phyloP scores from a whole-genome alignment of 768 basidiomycete species.

The Tylopilus vinaceipallidus region DNA sequence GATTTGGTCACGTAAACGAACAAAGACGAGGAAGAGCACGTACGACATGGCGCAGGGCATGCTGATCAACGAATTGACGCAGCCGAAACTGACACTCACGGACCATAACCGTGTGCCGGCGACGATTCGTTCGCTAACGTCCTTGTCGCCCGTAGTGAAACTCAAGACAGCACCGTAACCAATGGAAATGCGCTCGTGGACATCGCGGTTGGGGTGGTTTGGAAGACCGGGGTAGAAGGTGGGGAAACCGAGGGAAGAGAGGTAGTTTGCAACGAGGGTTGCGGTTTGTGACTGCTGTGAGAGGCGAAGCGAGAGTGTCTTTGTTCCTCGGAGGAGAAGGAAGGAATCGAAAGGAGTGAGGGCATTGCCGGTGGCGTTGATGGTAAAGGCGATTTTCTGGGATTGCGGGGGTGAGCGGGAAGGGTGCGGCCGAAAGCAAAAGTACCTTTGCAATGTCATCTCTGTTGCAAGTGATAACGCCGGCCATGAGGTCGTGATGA shows the following conservation, averaged over 20 bases:
- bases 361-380: slow-evolving; percentile 93
- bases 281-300: slow-evolving; percentile 88
- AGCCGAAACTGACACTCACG: slow-evolving; percentile 97
- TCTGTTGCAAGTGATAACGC: slow-evolving; percentile 87
- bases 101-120: slow-evolving; percentile 94
- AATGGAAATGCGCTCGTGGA: slow-evolving; percentile 89
- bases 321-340: slow-evolving; percentile 91
- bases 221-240: slow-evolving; percentile 91
- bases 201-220: slow-evolving; percentile 75
- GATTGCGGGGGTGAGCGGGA: slow-evolving; percentile 1
- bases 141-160: slow-evolving; percentile 92
- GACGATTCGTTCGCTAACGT: slow-evolving; percentile 87
- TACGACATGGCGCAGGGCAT: slow-evolving; percentile 99
- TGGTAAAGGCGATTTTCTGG: slow-evolving; percentile 84
- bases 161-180: slow-evolving; percentile 93
- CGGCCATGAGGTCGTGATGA: slow-evolving; percentile 99
- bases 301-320: slow-evolving; percentile 95
- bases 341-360: slow-evolving; percentile 96
- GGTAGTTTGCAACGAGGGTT: slow-evolving; percentile 81
- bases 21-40: slow-evolving; percentile 37
- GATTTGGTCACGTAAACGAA: not conserved
- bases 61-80: slow-evolving; percentile 95
- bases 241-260: slow-evolving; percentile 79
- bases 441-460: slow-evolving; percentile 84
- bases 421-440: no score